A percentile compares a stretch with the other conserved stretches of the same genome.
Evolutionary conservation across 768 basidiomycete species (phyloP).

Genomic region (Podaxis sp.): DNA sequence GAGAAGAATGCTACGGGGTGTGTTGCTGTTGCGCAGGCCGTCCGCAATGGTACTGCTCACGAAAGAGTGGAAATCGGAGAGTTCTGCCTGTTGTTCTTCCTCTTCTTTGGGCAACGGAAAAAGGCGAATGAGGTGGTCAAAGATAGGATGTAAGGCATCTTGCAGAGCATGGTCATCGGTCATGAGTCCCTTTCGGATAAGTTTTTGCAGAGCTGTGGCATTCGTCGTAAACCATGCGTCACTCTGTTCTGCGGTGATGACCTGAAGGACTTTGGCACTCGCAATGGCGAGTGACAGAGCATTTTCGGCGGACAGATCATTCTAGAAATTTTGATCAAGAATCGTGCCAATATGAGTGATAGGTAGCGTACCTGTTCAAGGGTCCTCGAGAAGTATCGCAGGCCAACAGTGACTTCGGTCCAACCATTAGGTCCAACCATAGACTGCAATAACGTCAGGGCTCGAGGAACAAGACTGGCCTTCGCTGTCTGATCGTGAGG

Average conservation of each 20-base stretch:
- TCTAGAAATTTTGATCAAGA: constrained; percentile 34
- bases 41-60: constrained; percentile 74
- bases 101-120: constrained; percentile 78
- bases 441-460: constrained; percentile 62
- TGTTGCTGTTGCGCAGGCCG: constrained; percentile 67
- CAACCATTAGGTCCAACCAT: constrained; percentile 84
- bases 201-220: constrained; percentile 66
- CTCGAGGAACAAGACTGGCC: constrained; percentile 52
- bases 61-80: constrained; percentile 75
- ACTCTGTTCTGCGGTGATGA: constrained; percentile 78
- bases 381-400: constrained; percentile 83
- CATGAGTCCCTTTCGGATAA: constrained; percentile 83
- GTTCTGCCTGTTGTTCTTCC: constrained; percentile 68
- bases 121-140: constrained; percentile 72
- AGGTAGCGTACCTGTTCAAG: constrained; percentile 64
- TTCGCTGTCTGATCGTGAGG: constrained; percentile 49
- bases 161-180: constrained; percentile 78
- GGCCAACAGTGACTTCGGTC: constrained; percentile 87
- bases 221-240: constrained; percentile 79
- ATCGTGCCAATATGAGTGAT: not conserved
- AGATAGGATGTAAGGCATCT: constrained; percentile 77
- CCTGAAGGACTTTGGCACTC: constrained; percentile 83
- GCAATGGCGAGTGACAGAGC: constrained; percentile 68
- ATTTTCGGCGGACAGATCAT: constrained; percentile 65
- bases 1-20: constrained; percentile 75